phyloP scores from a whole-genome alignment of 257 asterid species.

The Haberlea rhodopensis region DNA sequence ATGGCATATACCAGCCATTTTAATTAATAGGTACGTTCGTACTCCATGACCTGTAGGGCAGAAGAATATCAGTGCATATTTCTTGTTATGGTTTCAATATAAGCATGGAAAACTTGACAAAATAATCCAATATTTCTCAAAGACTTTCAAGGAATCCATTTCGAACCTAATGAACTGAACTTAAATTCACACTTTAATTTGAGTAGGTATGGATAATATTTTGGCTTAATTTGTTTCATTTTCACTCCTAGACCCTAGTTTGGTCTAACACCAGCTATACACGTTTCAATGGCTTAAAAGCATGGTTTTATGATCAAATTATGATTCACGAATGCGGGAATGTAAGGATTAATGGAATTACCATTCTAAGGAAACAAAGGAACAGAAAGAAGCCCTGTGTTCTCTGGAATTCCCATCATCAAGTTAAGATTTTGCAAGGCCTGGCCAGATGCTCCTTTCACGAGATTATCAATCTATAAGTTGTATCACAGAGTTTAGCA shows the following conservation, averaged over 20 bases:
- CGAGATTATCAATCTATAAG: constrained; percentile 85
- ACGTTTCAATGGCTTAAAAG: background rate
- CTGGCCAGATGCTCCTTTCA: constrained; percentile 94
- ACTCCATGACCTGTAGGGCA: constrained; percentile 9
- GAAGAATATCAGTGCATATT: background rate
- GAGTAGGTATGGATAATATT: background rate
- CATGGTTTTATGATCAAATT: background rate
- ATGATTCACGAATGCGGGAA: background rate
- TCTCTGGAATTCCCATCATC: constrained; percentile 91
- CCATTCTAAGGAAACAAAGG: constrained; percentile 62
- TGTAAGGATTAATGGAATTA: constrained; percentile 4
- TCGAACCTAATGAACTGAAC: background rate
- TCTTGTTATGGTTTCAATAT: no score
- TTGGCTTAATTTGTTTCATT: background rate
- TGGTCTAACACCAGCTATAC: background rate
- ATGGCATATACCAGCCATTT: background rate
- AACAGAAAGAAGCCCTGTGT: constrained; percentile 50
- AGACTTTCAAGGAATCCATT: background rate
- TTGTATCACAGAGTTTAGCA: constrained; percentile 4
- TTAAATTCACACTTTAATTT: no score
- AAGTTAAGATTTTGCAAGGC: constrained; percentile 85
- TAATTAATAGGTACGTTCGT: background rate
- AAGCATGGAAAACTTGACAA: background rate
- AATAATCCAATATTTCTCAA: no score
- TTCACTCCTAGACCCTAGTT: no score